Conservation (phyloP, 1,284 basidiomycete species). For the Paramarasmius palmivorus region DNA sequence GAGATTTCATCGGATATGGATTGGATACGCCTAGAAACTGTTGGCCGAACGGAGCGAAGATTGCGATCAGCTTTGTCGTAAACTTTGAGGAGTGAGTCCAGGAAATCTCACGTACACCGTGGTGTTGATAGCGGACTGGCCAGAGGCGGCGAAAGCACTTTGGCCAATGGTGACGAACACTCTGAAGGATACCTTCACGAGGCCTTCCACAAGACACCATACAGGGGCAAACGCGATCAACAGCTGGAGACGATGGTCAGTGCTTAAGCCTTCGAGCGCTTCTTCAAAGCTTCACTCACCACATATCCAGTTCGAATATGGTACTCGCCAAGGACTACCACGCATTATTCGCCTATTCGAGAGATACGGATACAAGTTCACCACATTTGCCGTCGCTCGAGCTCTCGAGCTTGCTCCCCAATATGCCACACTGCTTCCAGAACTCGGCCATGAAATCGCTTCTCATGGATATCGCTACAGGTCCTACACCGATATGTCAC, state of each 20-base stretch:
- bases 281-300: not conserved
- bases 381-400: slow-evolving; percentile 2
- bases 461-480: slow-evolving; percentile 5
- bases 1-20: slow-evolving; percentile 10
- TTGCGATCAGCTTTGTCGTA: slow-evolving; percentile 9
- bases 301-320: slow-evolving; percentile 7
- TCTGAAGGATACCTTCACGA: slow-evolving; percentile 9
- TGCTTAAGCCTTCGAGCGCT: not conserved
- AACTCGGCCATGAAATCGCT: slow-evolving; percentile 8
- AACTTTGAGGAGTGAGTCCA: slow-evolving; percentile 7
- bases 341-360: slow-evolving; percentile 9
- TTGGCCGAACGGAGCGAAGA: slow-evolving; percentile 10
- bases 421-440: slow-evolving; percentile 5
- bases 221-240: slow-evolving; percentile 7
- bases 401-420: slow-evolving; percentile 7
- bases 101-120: not conserved
- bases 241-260: slow-evolving; percentile 9
- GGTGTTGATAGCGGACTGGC: too few species aligned
- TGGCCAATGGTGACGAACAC: slow-evolving; percentile 6
- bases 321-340: slow-evolving; percentile 5
- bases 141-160: slow-evolving; percentile 4
- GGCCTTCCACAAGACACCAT: slow-evolving; percentile 8
- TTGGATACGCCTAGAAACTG: slow-evolving; percentile 6
- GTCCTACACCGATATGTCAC: slow-evolving; percentile 3
- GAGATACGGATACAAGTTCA: slow-evolving; percentile 9